Base-by-base conservation (phyloP, 306 rosid genomes). In the Quercus alba region DNA sequence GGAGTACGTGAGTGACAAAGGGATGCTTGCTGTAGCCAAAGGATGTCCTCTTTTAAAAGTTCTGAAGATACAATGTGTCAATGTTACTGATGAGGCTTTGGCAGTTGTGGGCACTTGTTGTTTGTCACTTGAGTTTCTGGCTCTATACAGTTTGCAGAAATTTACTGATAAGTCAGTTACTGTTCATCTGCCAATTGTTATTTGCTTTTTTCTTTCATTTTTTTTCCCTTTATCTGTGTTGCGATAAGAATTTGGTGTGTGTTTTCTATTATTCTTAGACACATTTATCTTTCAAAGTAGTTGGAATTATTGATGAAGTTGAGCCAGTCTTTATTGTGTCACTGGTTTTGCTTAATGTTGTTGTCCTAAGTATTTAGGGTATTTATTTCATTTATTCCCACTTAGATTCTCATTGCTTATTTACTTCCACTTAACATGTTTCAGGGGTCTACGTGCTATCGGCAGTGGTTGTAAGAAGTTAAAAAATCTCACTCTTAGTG, bases 381-480 rank as follows among this genome's bases (percentile, higher is more conserved):
- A 41, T 7, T 41, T 7, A 41, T 41, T 3, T 23, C 33, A 4
- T 2, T 30, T 31, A 64, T 64, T 30, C 3, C 70, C 70, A 28
- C 5, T 28, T 28, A 26, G 41, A 63, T 58, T 77, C 75, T 57
- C 62, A 72, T 69, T 56, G 31, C 30, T 66, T 52, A 71, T 56
- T 75, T 75, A 73, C 59, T 59, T 46, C 15, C 63, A 55, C 88
- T 70, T 73, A 75, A 52, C 66, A 9, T 33, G 70, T 80, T 76
- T 82, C 88, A 96, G 97, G 90, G 99, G 97, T 56, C 82, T 96
- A 82, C 19, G 56, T 81, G 91, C 97, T 41, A 86, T 93, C 70
- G 97, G 98, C 66, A 81, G 74, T 25, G 99, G 99, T 63, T 91
- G 97, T 78, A 90, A 90, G 92, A 96, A 93, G 91, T 87, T 96